phyloP scores from a whole-genome alignment of 768 basidiomycete genomes.

The Boletellus emodensis region DNA sequence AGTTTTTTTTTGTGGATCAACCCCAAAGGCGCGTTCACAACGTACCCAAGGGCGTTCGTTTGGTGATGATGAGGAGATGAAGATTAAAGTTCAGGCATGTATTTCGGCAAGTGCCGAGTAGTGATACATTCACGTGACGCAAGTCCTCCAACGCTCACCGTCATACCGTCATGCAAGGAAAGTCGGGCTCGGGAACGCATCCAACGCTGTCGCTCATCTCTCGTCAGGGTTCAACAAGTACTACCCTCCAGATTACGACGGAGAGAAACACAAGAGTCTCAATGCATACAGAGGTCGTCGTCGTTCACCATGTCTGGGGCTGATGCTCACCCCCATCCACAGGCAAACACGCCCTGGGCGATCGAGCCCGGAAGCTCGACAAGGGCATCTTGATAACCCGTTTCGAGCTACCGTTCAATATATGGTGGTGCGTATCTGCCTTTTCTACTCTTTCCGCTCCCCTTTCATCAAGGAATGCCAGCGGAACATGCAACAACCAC shows the following conservation, averaged over 20 bases:
- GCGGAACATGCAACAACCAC: slow-evolving; percentile 92
- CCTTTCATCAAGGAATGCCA: slow-evolving; percentile 28
- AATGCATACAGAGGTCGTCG: slow-evolving; percentile 64
- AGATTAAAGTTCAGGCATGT: slow-evolving; percentile 32
- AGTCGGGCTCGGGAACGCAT: slow-evolving; percentile 12
- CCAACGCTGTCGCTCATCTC: slow-evolving; percentile 4
- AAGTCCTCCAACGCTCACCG: background rate
- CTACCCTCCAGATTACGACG: slow-evolving; percentile 74
- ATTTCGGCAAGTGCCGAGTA: slow-evolving; percentile 16
- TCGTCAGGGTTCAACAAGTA: slow-evolving; percentile 69
- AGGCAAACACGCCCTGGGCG: slow-evolving; percentile 94
- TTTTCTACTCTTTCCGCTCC: no score
- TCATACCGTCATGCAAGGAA: slow-evolving; percentile 43
- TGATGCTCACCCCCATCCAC: slow-evolving; percentile 2
- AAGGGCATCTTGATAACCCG: slow-evolving; percentile 94
- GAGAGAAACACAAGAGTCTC: slow-evolving; percentile 64
- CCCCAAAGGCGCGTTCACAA: background rate
- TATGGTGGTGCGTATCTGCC: slow-evolving; percentile 73
- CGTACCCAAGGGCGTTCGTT: slow-evolving; percentile 24
- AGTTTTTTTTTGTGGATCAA: background rate
- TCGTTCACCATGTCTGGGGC: background rate
- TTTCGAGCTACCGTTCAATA: slow-evolving; percentile 95
- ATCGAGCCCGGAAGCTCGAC: slow-evolving; percentile 91
- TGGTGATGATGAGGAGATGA: slow-evolving; percentile 25
- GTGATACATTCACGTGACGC: slow-evolving; percentile 1